Percentiles rank a stretch among this genome's conserved stretches.
phyloP scores from a whole-genome alignment of 768 basidiomycete genomes.

The Serendipita sp. region DNA sequence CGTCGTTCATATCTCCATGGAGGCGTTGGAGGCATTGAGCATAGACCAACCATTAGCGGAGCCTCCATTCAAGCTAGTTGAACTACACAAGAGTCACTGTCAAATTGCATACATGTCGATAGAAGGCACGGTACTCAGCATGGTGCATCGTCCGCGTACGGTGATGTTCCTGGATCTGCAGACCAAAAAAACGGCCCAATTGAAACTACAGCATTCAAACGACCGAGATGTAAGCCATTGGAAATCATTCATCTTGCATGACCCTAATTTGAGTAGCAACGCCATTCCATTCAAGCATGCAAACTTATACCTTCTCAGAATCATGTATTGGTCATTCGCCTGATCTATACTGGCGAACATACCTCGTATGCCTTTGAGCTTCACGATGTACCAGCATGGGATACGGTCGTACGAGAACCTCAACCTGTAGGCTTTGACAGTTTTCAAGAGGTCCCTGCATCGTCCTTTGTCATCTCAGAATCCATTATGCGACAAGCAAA shows the following conservation, averaged over 20 bases:
- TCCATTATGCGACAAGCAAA: background rate
- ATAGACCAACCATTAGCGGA: background rate
- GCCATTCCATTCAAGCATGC: slow-evolving; percentile 2
- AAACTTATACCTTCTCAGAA: slow-evolving; percentile 1
- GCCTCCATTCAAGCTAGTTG: background rate
- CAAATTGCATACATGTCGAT: background rate
- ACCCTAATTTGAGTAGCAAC: background rate
- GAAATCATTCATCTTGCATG: background rate
- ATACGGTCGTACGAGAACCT: background rate
- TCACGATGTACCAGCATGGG: background rate
- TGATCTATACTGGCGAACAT: background rate
- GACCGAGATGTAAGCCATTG: background rate
- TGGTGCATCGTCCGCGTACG: background rate
- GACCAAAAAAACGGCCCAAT: background rate
- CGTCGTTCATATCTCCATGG: background rate
- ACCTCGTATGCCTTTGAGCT: slow-evolving; percentile 1
- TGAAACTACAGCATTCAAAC: background rate
- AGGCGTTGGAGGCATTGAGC: background rate
- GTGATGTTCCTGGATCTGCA: slow-evolving; percentile 1
- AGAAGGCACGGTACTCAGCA: background rate
- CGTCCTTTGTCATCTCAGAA: background rate
- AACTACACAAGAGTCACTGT: background rate
- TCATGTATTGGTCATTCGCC: background rate
- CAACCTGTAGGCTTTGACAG: background rate
- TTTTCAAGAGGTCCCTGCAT: background rate